Evolutionary conservation across 108 stramenopile species (phyloP).

Genomic region (Cylindrotheca fusiformis): DNA sequence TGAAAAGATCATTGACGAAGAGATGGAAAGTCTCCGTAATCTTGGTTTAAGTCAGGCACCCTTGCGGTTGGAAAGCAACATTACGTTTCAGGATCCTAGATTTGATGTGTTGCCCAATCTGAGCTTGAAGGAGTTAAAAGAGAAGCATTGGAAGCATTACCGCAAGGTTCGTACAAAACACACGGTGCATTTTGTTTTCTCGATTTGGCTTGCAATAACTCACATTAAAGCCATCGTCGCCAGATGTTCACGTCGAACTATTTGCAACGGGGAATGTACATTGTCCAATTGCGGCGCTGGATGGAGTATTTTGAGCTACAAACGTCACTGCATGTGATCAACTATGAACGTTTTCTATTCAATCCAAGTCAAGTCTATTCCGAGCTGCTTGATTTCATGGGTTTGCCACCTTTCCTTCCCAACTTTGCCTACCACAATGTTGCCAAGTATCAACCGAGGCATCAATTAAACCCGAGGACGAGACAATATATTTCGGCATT

Average conservation of each 20-base stretch:
- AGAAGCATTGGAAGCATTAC: conserved; percentile 23
- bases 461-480: conserved; percentile 6
- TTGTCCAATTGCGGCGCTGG: conserved; percentile 31
- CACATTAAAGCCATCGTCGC: too few relatives aligned
- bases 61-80: neutral
- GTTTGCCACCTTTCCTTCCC: conserved; percentile 15
- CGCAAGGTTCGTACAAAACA: conserved; percentile 1
- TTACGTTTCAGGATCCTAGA: neutral
- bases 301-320: conserved; percentile 21
- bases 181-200: too few relatives aligned
- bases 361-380: conserved; percentile 16
- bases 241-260: conserved; percentile 19
- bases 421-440: conserved; percentile 12
- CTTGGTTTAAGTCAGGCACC: conserved; percentile 19
- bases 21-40: conserved; percentile 3
- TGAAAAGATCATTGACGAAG: conserved; percentile 25
- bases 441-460: neutral
- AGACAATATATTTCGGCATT: conserved; percentile 22
- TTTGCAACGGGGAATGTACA: conserved; percentile 38
- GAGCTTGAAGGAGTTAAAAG: neutral
- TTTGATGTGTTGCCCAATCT: neutral
- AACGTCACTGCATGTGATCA: conserved; percentile 13
- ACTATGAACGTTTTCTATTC: conserved; percentile 16
- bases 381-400: conserved; percentile 15
- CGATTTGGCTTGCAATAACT: too few relatives aligned